These are phyloP conservation scores for Calonectria pseudoreteaudii DNA, from an alignment of 2,329 filamentous ascomycete species.

Conservation along the genomic window DNA sequence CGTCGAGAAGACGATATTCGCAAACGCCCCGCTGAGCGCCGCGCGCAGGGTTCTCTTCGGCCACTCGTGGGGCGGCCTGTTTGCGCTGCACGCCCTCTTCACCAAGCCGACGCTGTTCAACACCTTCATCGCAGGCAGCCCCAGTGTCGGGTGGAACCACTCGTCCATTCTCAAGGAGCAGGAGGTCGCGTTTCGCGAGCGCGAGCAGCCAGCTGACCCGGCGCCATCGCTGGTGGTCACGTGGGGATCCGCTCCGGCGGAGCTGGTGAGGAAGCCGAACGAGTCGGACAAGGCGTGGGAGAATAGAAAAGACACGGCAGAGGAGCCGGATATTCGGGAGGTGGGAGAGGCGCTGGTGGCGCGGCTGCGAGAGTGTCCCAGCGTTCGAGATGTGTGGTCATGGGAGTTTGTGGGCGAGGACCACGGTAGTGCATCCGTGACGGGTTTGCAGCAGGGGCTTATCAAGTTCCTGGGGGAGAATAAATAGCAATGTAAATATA, in stretches of 20 bases:
- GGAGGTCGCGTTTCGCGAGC: background rate
- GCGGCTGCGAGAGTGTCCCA: background rate
- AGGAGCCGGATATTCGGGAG: background rate
- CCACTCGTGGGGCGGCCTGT: background rate
- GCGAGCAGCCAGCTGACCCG: background rate
- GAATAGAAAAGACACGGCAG: background rate
- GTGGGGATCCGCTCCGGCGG: background rate
- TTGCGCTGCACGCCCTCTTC: background rate
- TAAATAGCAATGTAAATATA: background rate
- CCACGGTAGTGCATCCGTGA: background rate
- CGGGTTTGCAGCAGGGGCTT: background rate
- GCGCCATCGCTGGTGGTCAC: background rate
- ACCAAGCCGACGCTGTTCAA: background rate
- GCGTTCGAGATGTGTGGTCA: background rate
- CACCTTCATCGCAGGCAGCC: background rate
- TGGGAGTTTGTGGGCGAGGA: constrained; percentile 3
- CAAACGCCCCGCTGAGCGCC: background rate
- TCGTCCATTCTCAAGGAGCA: background rate
- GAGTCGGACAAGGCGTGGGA: background rate
- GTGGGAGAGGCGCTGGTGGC: background rate
- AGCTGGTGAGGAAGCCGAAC: background rate
- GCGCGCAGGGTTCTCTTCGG: background rate
- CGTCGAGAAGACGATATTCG: background rate
- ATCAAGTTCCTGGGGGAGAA: background rate
- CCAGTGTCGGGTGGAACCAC: background rate